phyloP scores from a whole-genome alignment of 192 early-diverging fungal species.

The Entomortierella chlamydospora region DNA sequence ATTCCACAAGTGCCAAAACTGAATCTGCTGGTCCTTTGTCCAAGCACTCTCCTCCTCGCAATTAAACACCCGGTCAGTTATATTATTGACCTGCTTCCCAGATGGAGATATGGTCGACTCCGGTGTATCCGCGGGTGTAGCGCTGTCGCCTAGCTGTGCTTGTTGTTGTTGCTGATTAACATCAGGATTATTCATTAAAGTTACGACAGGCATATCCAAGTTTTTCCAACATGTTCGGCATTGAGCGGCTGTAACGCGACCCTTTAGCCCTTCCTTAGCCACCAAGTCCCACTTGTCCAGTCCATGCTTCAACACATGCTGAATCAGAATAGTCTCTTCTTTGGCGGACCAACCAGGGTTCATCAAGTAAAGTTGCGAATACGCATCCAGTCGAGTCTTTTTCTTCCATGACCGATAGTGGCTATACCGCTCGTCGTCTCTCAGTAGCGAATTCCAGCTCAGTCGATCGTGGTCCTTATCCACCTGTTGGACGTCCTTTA shows the following conservation, averaged over 20 bases:
- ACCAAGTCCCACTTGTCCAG: conserved; percentile 21
- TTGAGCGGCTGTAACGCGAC: conserved; percentile 9
- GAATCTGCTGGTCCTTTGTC: conserved; percentile 15
- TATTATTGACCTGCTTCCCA: neutral
- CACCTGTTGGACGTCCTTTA: conserved; percentile 7
- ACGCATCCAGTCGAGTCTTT: neutral
- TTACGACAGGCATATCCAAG: conserved; percentile 29
- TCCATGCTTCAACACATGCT: conserved; percentile 29
- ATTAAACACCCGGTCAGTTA: neutral
- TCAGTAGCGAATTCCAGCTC: conserved; percentile 30
- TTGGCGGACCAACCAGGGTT: conserved; percentile 44
- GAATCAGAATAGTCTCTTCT: conserved; percentile 29
- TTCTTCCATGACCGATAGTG: conserved; percentile 25
- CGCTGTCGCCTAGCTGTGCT: neutral
- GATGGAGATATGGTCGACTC: neutral
- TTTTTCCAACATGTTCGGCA: conserved; percentile 41
- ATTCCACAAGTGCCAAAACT: conserved; percentile 15
- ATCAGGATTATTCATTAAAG: neutral
- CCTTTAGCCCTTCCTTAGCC: neutral
- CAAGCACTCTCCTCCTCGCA: neutral
- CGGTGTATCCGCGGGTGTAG: neutral
- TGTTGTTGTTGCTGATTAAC: neutral
- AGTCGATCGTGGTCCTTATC: conserved; percentile 14
- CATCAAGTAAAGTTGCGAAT: conserved; percentile 31
- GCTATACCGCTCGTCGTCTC: conserved; percentile 8